Conservation (phyloP, 257 asterid species). For the Agastache rugosa region DNA sequence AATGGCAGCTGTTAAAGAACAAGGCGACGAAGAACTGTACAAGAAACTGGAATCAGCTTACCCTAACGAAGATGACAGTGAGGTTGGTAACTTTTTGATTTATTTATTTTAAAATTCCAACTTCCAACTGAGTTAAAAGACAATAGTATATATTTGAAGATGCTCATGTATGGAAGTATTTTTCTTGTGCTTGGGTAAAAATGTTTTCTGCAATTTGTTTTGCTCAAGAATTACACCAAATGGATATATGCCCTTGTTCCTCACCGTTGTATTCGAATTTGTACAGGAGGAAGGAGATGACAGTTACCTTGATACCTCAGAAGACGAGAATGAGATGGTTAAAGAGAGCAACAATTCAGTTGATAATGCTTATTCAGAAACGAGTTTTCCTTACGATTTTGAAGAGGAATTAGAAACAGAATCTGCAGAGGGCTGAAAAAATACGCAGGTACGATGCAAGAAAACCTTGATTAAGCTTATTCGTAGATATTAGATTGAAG, state of each 20-base stretch:
- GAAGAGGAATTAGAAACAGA: constrained; percentile 52
- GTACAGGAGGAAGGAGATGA: constrained; percentile 65
- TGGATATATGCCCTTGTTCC: neutral
- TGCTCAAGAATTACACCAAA: neutral
- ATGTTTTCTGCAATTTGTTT: neutral
- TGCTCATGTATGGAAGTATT: neutral
- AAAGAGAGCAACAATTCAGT: constrained; percentile 37
- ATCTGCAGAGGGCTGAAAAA: constrained; percentile 32
- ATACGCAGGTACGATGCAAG: constrained; percentile 14
- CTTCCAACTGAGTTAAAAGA: neutral
- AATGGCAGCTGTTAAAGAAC: constrained; percentile 67
- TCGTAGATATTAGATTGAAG: constrained; percentile 14
- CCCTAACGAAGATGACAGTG: constrained; percentile 74
- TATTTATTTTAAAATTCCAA: neutral
- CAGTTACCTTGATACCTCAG: constrained; percentile 44
- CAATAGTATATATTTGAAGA: neutral
- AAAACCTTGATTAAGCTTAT: neutral
- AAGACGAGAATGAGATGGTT: constrained; percentile 38
- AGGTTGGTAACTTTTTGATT: constrained; percentile 54
- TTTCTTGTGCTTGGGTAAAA: constrained; percentile 5
- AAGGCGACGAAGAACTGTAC: constrained; percentile 70
- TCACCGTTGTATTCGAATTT: neutral
- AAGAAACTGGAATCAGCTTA: constrained; percentile 70
- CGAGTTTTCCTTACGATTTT: constrained; percentile 45
- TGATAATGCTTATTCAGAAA: constrained; percentile 36